Base-by-base conservation (phyloP, 176 grass and related monocot genomes). In the Secale cereale region DNA sequence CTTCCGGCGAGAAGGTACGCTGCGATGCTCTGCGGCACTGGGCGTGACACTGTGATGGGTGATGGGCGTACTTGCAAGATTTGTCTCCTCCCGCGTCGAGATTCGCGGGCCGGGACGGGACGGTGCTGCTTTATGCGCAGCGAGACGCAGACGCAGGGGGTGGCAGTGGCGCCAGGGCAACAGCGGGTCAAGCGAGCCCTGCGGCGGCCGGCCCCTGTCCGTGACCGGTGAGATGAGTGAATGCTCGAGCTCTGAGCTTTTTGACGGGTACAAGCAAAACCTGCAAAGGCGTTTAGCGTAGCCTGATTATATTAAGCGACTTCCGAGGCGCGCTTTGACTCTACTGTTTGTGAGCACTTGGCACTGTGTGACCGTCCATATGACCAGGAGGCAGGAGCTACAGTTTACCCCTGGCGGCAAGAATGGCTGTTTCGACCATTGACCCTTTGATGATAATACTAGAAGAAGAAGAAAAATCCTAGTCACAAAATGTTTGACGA, bases 261-360 rank as follows among this genome's bases (percentile, higher is more conserved):
- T 56, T 59, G 78, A 54, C 64, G 54, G 84, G 84, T 20, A 54
- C 59, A 76, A 33, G 30, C 77, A 36, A 10, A 10, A 46, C 60
- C 27, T 30, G 60, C 60, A 65, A 37, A 43, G 41, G 52, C 37
- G 7, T 57, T 57, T 57, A 57, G 54, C 52, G 6, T 71, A 45
- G n/a, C 36, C 52, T 86, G 52, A 5, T 14, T 68, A 76, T 39
- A 69, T 59, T 67, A 57, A 87, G n/a, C 86, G 63, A 82, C 72
- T 82, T 70, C 36, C 86, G 59, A 78, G 62, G 65, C 37, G 27
- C 7, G 16, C 28, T 81, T 81, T 76, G 85, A 81, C 85, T n/a
- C n/a, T 17, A 37, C 43, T 76, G 59, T 76, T 66, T 17, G 11
- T 61, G 46, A 67, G 27, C 86, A 59, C 40, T 45, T 45, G 39